Evolutionary conservation across 1,139 yeast genomes (phyloP).

Genomic region (Saccharomyces hybrid): DNA sequence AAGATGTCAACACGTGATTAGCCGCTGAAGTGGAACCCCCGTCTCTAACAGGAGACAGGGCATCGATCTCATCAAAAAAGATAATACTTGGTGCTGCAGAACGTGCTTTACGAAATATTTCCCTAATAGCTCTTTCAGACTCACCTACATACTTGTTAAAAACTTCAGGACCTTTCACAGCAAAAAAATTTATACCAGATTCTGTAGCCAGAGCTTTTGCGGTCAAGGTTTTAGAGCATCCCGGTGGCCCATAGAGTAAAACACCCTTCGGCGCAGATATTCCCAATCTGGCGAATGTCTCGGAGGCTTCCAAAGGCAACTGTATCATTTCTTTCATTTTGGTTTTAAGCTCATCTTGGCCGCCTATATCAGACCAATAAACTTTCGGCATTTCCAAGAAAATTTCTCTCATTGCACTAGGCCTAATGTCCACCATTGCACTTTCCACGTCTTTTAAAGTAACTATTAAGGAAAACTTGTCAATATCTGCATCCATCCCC

Average conservation of each 20-base stretch:
- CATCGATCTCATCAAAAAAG: slow-evolving; percentile 96
- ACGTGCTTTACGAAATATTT: slow-evolving; percentile 82
- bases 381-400: slow-evolving; percentile 91
- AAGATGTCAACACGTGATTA: slow-evolving; percentile 78
- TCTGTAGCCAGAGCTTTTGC: slow-evolving; percentile 95
- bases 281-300: slow-evolving; percentile 67
- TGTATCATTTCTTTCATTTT: slow-evolving; percentile 86
- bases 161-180: slow-evolving; percentile 93
- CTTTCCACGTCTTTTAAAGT: slow-evolving; percentile 48
- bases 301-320: slow-evolving; percentile 79
- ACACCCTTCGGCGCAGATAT: slow-evolving; percentile 90
- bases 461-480: slow-evolving; percentile 36
- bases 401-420: slow-evolving; percentile 96
- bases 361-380: slow-evolving; percentile 92
- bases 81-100: slow-evolving; percentile 90
- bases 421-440: slow-evolving; percentile 73
- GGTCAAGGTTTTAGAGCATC: slow-evolving; percentile 88
- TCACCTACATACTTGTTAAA: slow-evolving; percentile 94
- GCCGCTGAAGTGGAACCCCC: slow-evolving; percentile 65
- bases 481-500: slow-evolving; percentile 26
- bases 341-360: slow-evolving; percentile 74
- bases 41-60: slow-evolving; percentile 69
- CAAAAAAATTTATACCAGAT: slow-evolving; percentile 84
- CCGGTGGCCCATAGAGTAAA: slow-evolving; percentile 89
- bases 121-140: slow-evolving; percentile 81